Evolutionary conservation across 176 grass and related monocot species (phyloP).

Genomic region (Thalia dealbata): DNA sequence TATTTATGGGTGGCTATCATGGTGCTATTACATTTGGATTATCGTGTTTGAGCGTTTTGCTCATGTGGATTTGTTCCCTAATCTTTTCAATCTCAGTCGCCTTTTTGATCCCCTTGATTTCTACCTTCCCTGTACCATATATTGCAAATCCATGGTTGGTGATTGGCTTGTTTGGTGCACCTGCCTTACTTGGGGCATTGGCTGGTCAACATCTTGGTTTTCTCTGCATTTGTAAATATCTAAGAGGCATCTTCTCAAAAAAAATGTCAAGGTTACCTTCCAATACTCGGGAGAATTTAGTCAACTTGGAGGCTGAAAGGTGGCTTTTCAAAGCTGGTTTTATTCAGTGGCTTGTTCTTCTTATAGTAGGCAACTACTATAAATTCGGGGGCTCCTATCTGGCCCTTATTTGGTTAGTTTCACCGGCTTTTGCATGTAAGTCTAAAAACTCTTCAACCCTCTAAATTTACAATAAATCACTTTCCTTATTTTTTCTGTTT

Average conservation of each 20-base stretch:
- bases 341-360: conserved; percentile 69
- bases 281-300: conserved; percentile 33
- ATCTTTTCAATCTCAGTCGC: conserved; percentile 53
- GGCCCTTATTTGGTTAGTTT: conserved; percentile 89
- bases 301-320: conserved; percentile 80
- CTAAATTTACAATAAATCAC: conserved; percentile 6
- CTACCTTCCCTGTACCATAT: conserved; percentile 56
- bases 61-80: conserved; percentile 67
- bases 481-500: conserved; percentile 4
- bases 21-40: conserved; percentile 57
- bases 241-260: conserved; percentile 27
- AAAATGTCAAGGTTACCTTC: conserved; percentile 27
- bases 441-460: conserved; percentile 12
- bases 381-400: conserved; percentile 67
- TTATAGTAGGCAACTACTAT: conserved; percentile 70
- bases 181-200: conserved; percentile 80
- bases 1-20: conserved; percentile 68
- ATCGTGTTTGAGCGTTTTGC: conserved; percentile 65
- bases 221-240: conserved; percentile 40
- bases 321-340: conserved; percentile 98
- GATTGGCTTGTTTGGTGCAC: conserved; percentile 84
- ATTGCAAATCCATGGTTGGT: conserved; percentile 71
- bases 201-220: conserved; percentile 81
- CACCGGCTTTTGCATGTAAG: conserved; percentile 94
- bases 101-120: conserved; percentile 54